Evolutionary conservation across 116 monocot genomes (phyloP), one percentile per base, ranked within the genome.

Genomic region (Posidonia oceanica): DNA sequence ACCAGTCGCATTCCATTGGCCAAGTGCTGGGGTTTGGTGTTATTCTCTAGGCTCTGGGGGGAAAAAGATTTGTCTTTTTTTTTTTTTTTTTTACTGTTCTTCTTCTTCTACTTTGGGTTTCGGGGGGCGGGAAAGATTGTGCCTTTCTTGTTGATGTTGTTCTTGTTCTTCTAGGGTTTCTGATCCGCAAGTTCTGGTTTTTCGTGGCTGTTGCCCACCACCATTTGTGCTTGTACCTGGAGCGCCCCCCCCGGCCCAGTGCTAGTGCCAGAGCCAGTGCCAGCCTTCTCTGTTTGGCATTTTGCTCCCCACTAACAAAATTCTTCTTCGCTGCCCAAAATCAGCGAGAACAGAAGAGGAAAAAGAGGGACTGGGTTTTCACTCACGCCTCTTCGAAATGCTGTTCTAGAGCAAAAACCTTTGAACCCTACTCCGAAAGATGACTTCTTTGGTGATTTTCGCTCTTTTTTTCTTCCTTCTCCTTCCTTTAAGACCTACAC

Each of bases 381-480:
- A 22, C 20, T 14, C 8, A 20, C 22, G 7, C 16, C 59, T 20
- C 14, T 22, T 60, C 12, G 60, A 60, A 60, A 23, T 23, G 29
- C 48, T 48, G 48, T 48, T 48, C 48, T 48, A 12, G 11, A 2
- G 48, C 64, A 15, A 36, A 62, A 21, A 38, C 64, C 64, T 12
- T n/a, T 2, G 7, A 18, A 66, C n/a, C 64, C 64, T 10, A 36
- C 8, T 36, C 61, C 36, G 3, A 5, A 75, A 64, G 56, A 78
- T 78, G 81, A 61, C 69, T 18, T 12, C 61, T 61, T 60, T 57
- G 20, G 14, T 61, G 12, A 48, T 63, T 15, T 12, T n/a, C 53
- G 56, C 12, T 52, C 40, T 80, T 17, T 52, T 64, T 36, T 52
- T 55, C 53, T 64, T 48, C 8, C 5, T 82, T 38, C 48, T 79